Percentiles rank a stretch among this genome's conserved stretches.
These are phyloP conservation scores for Cryptosporidium xiaoi DNA, from an alignment of 169 alveolate genomes.

Conservation along the genomic window DNA sequence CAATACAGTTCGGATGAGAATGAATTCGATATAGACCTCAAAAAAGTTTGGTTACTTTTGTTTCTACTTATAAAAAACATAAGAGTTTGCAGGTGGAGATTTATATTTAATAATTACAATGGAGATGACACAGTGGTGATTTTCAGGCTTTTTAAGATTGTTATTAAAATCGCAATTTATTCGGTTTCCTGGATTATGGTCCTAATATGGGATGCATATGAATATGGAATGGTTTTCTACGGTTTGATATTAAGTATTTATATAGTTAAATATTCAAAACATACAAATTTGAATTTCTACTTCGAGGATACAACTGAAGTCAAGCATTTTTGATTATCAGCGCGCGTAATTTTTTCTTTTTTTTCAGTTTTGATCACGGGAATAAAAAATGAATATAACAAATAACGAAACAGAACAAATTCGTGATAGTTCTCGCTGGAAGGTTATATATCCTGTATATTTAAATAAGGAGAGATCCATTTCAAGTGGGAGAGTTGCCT, in stretches of 20 bases:
- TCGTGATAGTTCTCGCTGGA: constrained; percentile 30
- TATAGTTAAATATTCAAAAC: constrained; percentile 18
- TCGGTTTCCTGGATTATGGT: constrained; percentile 57
- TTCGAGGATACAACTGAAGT: constrained; percentile 1
- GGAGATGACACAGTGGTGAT: neutral
- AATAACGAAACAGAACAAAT: neutral
- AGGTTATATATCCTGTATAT: constrained; percentile 53
- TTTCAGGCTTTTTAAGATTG: constrained; percentile 10
- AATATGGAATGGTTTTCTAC: constrained; percentile 65
- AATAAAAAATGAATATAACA: neutral
- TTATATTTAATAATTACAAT: neutral
- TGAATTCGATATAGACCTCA: neutral
- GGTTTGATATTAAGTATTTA: constrained; percentile 32
- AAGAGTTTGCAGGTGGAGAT: neutral
- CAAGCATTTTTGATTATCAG: neutral
- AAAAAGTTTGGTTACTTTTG: neutral
- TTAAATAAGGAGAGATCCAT: constrained; percentile 8
- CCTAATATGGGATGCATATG: constrained; percentile 73
- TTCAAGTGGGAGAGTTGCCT: constrained; percentile 26
- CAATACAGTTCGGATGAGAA: neutral
- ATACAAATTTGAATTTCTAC: neutral
- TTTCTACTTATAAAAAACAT: neutral
- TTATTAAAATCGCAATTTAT: constrained; percentile 18
- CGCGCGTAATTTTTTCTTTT: constrained; percentile 1
- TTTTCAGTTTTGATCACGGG: neutral